Evolutionary conservation across 176 grass and related monocot genomes (phyloP), one percentile per base, ranked within the genome.

Genomic region (Oryza longistaminata): DNA sequence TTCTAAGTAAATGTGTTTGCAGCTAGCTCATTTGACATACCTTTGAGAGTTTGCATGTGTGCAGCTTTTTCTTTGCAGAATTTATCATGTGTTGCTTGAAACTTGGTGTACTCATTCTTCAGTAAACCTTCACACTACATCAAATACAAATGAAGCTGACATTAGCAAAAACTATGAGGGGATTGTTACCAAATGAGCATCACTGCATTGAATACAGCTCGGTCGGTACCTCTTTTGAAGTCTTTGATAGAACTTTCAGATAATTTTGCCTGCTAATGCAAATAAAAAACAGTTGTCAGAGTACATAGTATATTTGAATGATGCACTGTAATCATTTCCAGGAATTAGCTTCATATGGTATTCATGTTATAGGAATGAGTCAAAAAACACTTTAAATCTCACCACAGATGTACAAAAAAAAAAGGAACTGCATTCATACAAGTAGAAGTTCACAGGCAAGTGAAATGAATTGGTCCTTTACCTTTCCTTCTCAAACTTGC

Each of bases 41-140:
- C 96, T 93, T 93, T 98, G 73, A 95, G 95, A 85, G 74, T 88
- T 55, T 95, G 96, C 76, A 92, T 69, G 68, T 89, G 90, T 61
- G 87, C 91, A 84, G 85, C 82, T 83, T 95, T 97, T 26, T 95
- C 93, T 88, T 92, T 95, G 83, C 77, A 87, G 79, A 98, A 97
- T 76, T 88, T 91, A 14, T 98, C 93, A 77, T 95, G 89, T 34
- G 89, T 86, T 85, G 78, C 91, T 85, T 93, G 87, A 77, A 93
- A 93, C 74, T 95, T 93, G 71, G 88, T 75, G 85, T 90, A 87
- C 82, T 98, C 95, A 42, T 88, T 93, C 83, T 95, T 98, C 95
- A 98, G 72, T 66, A 88, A 85, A 43, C 76, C 81, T 86, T 95
- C 95, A 55, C 91, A 98, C 95, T 98, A 64, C 88, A 85, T 82